Evolutionary conservation across 2,329 filamentous ascomycete species (phyloP).

Genomic region (Fusarium protoensiforme): DNA sequence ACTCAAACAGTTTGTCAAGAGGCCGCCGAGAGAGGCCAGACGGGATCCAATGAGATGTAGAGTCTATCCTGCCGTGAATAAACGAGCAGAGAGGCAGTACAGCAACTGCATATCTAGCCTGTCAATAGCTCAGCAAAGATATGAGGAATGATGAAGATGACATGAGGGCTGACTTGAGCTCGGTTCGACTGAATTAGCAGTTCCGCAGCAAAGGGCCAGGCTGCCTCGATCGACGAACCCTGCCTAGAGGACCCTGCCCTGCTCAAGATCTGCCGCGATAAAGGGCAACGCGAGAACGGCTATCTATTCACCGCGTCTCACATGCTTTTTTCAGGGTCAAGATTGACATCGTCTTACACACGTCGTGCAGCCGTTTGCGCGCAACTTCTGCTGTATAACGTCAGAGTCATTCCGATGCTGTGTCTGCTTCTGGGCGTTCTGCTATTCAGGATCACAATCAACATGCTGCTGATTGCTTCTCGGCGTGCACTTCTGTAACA

Average conservation of each 20-base stretch:
- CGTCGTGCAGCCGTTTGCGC: slow-evolving; percentile 3
- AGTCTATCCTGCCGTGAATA: not conserved
- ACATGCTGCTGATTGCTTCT: slow-evolving; percentile 12
- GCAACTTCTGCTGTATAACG: not conserved
- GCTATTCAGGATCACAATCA: slow-evolving; percentile 11
- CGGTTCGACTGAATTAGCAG: slow-evolving; percentile 30
- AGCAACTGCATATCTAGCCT: slow-evolving; percentile 15
- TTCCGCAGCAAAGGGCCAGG: slow-evolving; percentile 5
- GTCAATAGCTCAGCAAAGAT: not conserved
- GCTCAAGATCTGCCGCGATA: slow-evolving; percentile 18
- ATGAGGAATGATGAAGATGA: slow-evolving; percentile 17
- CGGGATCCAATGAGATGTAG: not conserved
- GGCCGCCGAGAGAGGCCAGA: slow-evolving; percentile 2
- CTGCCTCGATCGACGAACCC: slow-evolving; percentile 16
- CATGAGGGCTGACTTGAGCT: slow-evolving; percentile 25
- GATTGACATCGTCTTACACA: slow-evolving; percentile 4
- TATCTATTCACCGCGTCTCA: slow-evolving; percentile 33
- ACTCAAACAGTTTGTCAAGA: not conserved
- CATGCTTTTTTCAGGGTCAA: slow-evolving; percentile 35
- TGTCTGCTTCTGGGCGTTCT: not conserved
- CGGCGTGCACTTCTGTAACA: slow-evolving; percentile 7
- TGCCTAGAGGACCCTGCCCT: slow-evolving; percentile 18
- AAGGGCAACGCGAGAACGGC: slow-evolving; percentile 8
- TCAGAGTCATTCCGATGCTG: slow-evolving; percentile 2
- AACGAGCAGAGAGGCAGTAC: slow-evolving; percentile 16